Percentiles rank a stretch among this genome's conserved stretches.
phyloP scores from a whole-genome alignment of 2,329 filamentous ascomycete genomes.

The Rhinocladiella mackenziei region DNA sequence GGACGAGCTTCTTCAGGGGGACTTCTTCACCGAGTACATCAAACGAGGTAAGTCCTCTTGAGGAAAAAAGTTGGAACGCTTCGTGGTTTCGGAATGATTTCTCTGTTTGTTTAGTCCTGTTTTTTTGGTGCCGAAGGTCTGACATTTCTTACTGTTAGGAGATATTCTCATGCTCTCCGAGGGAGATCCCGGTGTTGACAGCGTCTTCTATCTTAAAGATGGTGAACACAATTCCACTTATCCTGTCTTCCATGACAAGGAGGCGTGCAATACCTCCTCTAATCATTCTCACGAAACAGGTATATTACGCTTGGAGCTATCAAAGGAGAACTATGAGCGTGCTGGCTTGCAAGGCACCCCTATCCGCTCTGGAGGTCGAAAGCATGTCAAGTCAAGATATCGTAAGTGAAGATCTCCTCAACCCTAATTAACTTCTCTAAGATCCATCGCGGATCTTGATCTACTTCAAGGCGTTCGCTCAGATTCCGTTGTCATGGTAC shows the following conservation, averaged over 20 bases:
- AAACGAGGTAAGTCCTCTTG: slow-evolving; percentile 59
- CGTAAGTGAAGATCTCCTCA: no score
- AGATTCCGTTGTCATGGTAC: no score
- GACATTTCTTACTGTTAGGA: slow-evolving; percentile 46
- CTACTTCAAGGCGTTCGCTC: no score
- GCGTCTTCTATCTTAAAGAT: slow-evolving; percentile 65
- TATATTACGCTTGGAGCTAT: slow-evolving; percentile 68
- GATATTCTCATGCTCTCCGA: slow-evolving; percentile 80
- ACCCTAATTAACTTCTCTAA: no score
- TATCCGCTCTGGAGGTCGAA: slow-evolving; percentile 51
- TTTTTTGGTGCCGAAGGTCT: slow-evolving; percentile 1
- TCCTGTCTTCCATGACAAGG: no score
- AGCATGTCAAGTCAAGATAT: slow-evolving; percentile 68
- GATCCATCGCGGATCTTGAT: no score
- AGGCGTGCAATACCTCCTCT: no score
- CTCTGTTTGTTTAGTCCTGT: background rate
- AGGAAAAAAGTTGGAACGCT: background rate
- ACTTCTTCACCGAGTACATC: slow-evolving; percentile 80
- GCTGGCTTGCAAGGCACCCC: slow-evolving; percentile 74
- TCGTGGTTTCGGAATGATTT: background rate
- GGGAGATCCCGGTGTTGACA: slow-evolving; percentile 65
- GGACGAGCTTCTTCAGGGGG: slow-evolving; percentile 64
- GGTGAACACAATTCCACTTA: no score
- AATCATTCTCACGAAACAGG: slow-evolving; percentile 47
- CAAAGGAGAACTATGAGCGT: slow-evolving; percentile 76